These are phyloP conservation scores for Fusarium palustre DNA, from an alignment of 2,329 filamentous ascomycete species.

Conservation along the genomic window DNA sequence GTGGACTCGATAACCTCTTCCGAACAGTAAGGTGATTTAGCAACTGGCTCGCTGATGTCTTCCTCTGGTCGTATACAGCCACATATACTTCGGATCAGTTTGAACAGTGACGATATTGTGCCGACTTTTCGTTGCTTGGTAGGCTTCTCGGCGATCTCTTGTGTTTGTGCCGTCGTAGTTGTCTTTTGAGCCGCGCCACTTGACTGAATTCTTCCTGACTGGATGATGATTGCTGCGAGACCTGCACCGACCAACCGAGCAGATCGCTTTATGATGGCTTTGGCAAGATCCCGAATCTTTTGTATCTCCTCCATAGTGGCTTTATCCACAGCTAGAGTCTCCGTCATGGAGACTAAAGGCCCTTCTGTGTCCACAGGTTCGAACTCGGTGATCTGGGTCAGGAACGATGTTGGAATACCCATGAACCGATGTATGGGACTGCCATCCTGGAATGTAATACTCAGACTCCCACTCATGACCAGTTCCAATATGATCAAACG, in stretches of 20 bases:
- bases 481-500: not conserved
- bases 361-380: accelerated
- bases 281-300: not conserved
- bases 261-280: not conserved
- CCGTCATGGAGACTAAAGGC: not conserved
- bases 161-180: accelerated
- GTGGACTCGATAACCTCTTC: not conserved
- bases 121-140: accelerated
- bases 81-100: not conserved
- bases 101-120: accelerated
- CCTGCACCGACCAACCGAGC: constrained; percentile 13
- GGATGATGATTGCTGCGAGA: constrained; percentile 2
- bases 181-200: not conserved
- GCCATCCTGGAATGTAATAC: not conserved
- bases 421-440: not conserved
- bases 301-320: not conserved
- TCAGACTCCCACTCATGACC: accelerated
- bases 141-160: not conserved
- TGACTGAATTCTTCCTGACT: not conserved
- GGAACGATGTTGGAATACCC: not conserved
- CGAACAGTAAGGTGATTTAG: not conserved
- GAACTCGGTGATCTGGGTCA: not conserved
- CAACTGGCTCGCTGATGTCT: accelerated
- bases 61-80: not conserved
- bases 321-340: not conserved